Base-by-base conservation (phyloP, 2,329 filamentous ascomycete genomes). In the Coleophoma cylindrospora region DNA sequence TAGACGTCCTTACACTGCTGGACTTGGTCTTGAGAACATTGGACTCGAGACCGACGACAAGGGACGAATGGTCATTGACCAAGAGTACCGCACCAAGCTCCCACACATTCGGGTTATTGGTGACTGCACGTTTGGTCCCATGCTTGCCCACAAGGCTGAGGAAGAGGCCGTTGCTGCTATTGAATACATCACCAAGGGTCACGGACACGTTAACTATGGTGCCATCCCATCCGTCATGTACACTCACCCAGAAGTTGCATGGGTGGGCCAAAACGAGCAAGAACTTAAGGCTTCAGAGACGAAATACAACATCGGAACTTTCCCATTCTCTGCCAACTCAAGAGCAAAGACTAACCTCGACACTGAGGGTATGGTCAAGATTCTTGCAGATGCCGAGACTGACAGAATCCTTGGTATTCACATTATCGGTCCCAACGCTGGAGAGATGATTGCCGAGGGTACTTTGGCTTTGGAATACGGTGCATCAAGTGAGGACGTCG, bases 141-240 rank as follows among this genome's bases (percentile, higher is more conserved):
- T 99, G 94, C 85, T 99, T 65, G 94, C 94, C 49, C 94, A 99
- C 82, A 99, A 99, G 82, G 94, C 94, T 47, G 94, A 99, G 74
- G 94, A 99, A 74, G 94, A 99, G 75, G 94, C 82, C 53, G 91
- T 97, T 57, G 94, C 94, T 33, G 92, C 86, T 51, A 80, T 97
- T 56, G 94, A 99, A 74, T 97, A 91, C 79, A 94, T 99, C 73
- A 92, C 89, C 76, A 97, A 97, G 80, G 91, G 91, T 59, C 87
- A 95, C 72, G 94, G 94, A 52, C 94, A 99, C 73, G 94, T 99
- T 74, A 99, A 99, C 86, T 99, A 99, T 75, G 89, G 84, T 65
- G 89, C 87, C 70, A 99, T 99, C 67, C 94, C 94, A 58, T 94
- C 89, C 34, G 94, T 99, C 74, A 99, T 99, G 94, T 99, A 99